A percentile compares a stretch with the other conserved stretches of the same genome.
Evolutionary conservation across 2,329 filamentous ascomycete genomes (phyloP).

Genomic region (Fusarium irregulare): DNA sequence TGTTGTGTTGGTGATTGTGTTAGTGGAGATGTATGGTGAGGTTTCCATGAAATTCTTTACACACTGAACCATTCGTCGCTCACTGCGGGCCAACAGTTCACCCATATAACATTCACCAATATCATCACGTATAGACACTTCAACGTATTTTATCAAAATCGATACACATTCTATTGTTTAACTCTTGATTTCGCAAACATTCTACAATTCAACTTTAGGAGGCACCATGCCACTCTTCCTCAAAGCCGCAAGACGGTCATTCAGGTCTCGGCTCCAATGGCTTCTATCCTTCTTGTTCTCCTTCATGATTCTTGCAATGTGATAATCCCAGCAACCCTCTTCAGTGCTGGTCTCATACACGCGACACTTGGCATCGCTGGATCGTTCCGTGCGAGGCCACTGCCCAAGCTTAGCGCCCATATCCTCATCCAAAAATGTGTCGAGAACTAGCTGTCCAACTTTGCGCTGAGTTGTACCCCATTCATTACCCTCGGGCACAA

Average conservation of each 20-base stretch:
- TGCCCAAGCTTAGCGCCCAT: constrained; percentile 69
- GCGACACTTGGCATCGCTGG: constrained; percentile 53
- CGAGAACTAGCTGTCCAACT: constrained; percentile 68
- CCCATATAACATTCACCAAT: neutral
- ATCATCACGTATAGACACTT: neutral
- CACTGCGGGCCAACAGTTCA: constrained; percentile 15
- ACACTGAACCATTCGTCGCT: constrained; percentile 8
- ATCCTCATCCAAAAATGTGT: constrained; percentile 74
- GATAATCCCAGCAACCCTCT: constrained; percentile 70
- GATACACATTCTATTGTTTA: neutral
- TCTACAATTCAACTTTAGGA: constrained; percentile 51
- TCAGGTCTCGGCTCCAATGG: constrained; percentile 61
- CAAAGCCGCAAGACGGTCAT: constrained; percentile 50
- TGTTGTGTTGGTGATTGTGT: neutral
- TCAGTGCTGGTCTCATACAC: constrained; percentile 47
- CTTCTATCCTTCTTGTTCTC: constrained; percentile 51
- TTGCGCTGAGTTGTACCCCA: constrained; percentile 65
- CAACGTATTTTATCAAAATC: neutral
- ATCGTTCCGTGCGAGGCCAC: constrained; percentile 61
- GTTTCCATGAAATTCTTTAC: constrained; percentile 32
- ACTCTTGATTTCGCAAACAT: neutral
- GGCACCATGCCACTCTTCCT: constrained; percentile 46
- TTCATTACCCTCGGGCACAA: constrained; percentile 59
- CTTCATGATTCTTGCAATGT: constrained; percentile 57
- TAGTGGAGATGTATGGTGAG: neutral